A percentile compares a stretch with the other conserved stretches of the same genome.
phyloP scores from a whole-genome alignment of 2,329 filamentous ascomycete species.

The Samsoniella hepiali region DNA sequence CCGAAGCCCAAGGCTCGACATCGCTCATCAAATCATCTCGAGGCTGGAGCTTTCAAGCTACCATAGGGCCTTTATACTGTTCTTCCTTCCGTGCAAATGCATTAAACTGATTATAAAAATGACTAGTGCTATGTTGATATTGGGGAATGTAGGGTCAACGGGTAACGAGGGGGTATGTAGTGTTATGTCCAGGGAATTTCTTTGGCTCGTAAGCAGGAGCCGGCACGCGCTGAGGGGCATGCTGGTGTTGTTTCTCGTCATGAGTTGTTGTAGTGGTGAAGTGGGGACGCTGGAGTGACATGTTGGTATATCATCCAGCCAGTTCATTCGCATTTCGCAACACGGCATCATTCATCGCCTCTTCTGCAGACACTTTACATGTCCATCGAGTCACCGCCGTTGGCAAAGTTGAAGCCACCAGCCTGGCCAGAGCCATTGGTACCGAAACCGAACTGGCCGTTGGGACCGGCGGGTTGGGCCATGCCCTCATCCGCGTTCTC shows the following conservation, averaged over 20 bases:
- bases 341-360: conserved; percentile 7
- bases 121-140: conserved; percentile 33
- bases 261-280: conserved; percentile 10
- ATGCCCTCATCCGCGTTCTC: conserved; percentile 82
- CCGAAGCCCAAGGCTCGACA: conserved; percentile 2
- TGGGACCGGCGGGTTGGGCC: conserved; percentile 65
- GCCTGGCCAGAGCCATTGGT: conserved; percentile 60
- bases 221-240: conserved; percentile 2
- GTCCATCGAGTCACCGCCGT: conserved; percentile 62
- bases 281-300: neutral
- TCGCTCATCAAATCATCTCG: conserved; percentile 24
- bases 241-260: conserved; percentile 6
- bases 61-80: conserved; percentile 47
- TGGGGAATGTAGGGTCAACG: conserved; percentile 21
- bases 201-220: conserved; percentile 10
- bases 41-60: conserved; percentile 65
- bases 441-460: conserved; percentile 78
- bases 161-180: conserved; percentile 24
- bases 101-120: conserved; percentile 37
- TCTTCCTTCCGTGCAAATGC: conserved; percentile 29
- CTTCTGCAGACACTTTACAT: conserved; percentile 46
- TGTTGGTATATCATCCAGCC: conserved; percentile 11
- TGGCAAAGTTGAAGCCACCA: conserved; percentile 92
- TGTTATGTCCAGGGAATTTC: conserved; percentile 15
- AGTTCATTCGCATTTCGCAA: conserved; percentile 8